Conservation (phyloP, 2,329 filamentous ascomycete species). For the Xylaria digitata region DNA sequence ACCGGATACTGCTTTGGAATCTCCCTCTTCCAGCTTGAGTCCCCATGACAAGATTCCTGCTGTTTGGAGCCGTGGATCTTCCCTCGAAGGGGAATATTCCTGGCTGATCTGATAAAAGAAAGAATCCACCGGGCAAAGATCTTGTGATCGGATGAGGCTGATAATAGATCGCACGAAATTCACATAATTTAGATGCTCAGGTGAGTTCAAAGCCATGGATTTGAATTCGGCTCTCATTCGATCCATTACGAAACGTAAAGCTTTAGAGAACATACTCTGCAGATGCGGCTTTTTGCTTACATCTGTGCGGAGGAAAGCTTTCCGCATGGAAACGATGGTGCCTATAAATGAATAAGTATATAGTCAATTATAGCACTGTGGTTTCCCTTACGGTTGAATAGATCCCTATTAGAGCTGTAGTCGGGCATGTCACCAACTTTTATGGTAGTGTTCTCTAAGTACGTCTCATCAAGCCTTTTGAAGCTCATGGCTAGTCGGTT, state of each 20-base stretch:
- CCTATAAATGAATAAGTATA: constrained; percentile 42
- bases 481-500: constrained; percentile 62
- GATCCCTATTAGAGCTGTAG: constrained; percentile 60
- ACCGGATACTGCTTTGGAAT: constrained; percentile 58
- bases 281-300: constrained; percentile 52
- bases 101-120: constrained; percentile 68
- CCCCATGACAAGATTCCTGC: constrained; percentile 68
- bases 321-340: constrained; percentile 63
- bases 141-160: constrained; percentile 65
- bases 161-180: constrained; percentile 64
- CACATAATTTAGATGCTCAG: constrained; percentile 61
- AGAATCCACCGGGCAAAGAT: constrained; percentile 64
- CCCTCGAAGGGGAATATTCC: constrained; percentile 65
- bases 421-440: constrained; percentile 55
- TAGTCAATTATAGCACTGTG: background rate
- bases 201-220: constrained; percentile 49
- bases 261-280: constrained; percentile 56
- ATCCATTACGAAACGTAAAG: constrained; percentile 62
- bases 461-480: constrained; percentile 55
- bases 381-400: constrained; percentile 59
- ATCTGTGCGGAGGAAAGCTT: constrained; percentile 56
- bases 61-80: constrained; percentile 68
- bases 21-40: constrained; percentile 64
- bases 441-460: constrained; percentile 56
- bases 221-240: constrained; percentile 65